Evolutionary conservation across 2,329 filamentous ascomycete species (phyloP).

Genomic region (Aspergillus felis): DNA sequence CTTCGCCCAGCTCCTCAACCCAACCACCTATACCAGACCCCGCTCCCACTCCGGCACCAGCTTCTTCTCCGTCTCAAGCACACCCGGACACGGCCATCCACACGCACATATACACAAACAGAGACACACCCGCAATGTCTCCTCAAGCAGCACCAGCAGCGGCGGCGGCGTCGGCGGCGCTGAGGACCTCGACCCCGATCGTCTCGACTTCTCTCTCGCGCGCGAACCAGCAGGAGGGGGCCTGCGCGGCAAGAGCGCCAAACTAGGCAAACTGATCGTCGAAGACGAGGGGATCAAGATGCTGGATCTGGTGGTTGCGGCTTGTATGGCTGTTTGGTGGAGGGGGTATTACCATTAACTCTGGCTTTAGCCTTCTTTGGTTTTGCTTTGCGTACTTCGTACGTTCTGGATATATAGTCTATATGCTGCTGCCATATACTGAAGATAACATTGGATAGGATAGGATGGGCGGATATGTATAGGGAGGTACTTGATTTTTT

Average conservation of each 20-base stretch:
- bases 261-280: constrained; percentile 89
- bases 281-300: constrained; percentile 90
- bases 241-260: constrained; percentile 78
- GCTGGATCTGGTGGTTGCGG: constrained; percentile 86
- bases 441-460: constrained; percentile 1
- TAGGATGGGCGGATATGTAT: not conserved
- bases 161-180: constrained; percentile 15
- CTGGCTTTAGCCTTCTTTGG: not conserved
- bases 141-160: constrained; percentile 27
- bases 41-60: constrained; percentile 25
- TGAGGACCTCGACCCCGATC: constrained; percentile 28
- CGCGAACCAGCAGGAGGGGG: constrained; percentile 83
- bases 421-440: not conserved
- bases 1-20: constrained; percentile 30
- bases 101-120: constrained; percentile 11
- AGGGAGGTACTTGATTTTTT: no score
- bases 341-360: constrained; percentile 60
- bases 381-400: constrained; percentile 6
- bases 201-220: constrained; percentile 71
- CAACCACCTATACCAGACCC: constrained; percentile 24
- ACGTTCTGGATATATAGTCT: not conserved
- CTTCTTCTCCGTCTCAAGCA: constrained; percentile 6
- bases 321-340: constrained; percentile 94
- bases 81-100: constrained; percentile 14
- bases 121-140: constrained; percentile 26